A percentile compares a stretch with the other conserved stretches of the same genome.
Conservation (phyloP, 2,329 filamentous ascomycete species). For the Apiospora saccharicola region DNA sequence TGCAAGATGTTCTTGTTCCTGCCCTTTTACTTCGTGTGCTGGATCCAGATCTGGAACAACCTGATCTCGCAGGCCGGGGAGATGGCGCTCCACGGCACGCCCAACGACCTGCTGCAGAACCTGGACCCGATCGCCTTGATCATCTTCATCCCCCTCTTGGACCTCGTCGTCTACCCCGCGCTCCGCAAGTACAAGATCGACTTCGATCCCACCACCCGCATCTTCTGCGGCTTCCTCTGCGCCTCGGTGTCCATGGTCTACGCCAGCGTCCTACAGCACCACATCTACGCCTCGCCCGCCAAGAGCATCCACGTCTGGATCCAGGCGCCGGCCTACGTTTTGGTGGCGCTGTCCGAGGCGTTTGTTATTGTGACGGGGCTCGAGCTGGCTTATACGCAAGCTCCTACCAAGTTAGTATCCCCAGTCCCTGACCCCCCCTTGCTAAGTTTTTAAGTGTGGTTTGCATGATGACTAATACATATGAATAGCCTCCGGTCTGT, state of each 20-base stretch:
- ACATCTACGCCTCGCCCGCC: conserved; percentile 61
- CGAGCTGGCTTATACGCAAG: conserved; percentile 80
- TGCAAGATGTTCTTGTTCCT: conserved; percentile 61
- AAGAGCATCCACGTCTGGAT: conserved; percentile 68
- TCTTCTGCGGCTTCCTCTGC: conserved; percentile 69
- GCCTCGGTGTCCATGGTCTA: conserved; percentile 63
- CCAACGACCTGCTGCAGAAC: conserved; percentile 75
- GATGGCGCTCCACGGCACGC: conserved; percentile 69
- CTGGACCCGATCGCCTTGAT: conserved; percentile 72
- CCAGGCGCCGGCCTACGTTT: conserved; percentile 58
- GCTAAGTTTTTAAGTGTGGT: no score
- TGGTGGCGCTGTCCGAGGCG: conserved; percentile 58
- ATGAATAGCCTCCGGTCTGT: conserved; percentile 39
- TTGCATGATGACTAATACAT: no score
- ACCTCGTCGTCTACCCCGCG: conserved; percentile 66
- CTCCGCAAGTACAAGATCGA: conserved; percentile 64
- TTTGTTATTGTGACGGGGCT: conserved; percentile 63
- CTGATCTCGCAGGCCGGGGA: conserved; percentile 67
- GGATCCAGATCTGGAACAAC: conserved; percentile 73
- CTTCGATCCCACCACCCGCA: conserved; percentile 71
- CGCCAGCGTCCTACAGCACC: conserved; percentile 65
- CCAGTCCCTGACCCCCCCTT: no score
- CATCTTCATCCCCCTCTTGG: conserved; percentile 71
- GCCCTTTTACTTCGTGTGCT: conserved; percentile 73
- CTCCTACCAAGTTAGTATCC: conserved; percentile 70